These are phyloP conservation scores for Beauveria pseudobassiana DNA, from an alignment of 2,329 filamentous ascomycete genomes.

Conservation along the genomic window DNA sequence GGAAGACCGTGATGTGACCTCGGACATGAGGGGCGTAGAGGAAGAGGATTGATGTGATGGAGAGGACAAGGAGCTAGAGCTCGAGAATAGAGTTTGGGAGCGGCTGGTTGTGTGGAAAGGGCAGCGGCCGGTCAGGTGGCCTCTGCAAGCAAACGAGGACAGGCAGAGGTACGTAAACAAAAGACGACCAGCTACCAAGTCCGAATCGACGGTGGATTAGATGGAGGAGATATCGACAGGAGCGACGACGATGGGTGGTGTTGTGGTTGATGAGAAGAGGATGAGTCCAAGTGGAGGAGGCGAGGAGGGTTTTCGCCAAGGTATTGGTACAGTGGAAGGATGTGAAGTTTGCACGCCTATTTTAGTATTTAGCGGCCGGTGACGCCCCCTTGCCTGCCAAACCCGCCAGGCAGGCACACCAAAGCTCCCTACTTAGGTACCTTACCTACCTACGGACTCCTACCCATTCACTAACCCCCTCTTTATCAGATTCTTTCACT, in stretches of 20 bases:
- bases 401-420: background rate
- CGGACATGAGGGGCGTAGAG: constrained; percentile 65
- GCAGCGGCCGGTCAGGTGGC: constrained; percentile 30
- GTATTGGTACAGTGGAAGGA: background rate
- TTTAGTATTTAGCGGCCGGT: constrained; percentile 4
- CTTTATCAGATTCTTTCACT: too few relatives aligned
- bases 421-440: background rate
- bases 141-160: constrained; percentile 22
- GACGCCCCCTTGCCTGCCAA: background rate
- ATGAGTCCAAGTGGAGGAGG: constrained; percentile 7
- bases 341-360: constrained; percentile 1
- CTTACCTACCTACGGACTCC: background rate
- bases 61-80: constrained; percentile 21
- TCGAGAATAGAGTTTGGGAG: constrained; percentile 19
- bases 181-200: constrained; percentile 12
- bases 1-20: constrained; percentile 78
- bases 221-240: constrained; percentile 8
- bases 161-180: constrained; percentile 11
- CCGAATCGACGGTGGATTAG: constrained; percentile 8
- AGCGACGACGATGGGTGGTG: constrained; percentile 8
- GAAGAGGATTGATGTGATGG: constrained; percentile 10
- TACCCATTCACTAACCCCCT: too few relatives aligned
- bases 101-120: constrained; percentile 11
- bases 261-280: constrained; percentile 10
- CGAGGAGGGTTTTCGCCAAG: constrained; percentile 8